Conservation (phyloP, 306 rosid species). For the Pterocarpus santalinus region DNA sequence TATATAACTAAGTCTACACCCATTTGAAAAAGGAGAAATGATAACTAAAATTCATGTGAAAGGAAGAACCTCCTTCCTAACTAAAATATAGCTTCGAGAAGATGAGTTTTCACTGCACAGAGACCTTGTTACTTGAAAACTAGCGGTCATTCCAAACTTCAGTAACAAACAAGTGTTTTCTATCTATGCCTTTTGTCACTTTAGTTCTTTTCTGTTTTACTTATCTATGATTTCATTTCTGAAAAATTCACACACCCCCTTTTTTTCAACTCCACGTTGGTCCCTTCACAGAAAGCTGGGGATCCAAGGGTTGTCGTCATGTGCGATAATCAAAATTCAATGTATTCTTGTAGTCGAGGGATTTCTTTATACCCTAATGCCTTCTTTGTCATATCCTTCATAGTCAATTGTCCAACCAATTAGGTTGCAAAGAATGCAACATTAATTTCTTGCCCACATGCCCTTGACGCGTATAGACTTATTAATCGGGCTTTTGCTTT, state of each 20-base stretch:
- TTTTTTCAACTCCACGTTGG: not conserved
- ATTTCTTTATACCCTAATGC: not conserved
- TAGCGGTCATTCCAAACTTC: not conserved
- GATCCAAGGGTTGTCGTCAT: not conserved
- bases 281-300: slow-evolving; percentile 11
- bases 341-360: not conserved
- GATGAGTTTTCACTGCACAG: too few species aligned
- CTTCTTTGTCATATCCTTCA: not conserved
- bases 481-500: not conserved
- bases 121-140: not conserved
- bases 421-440: slow-evolving; percentile 7
- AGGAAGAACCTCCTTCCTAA: too few species aligned
- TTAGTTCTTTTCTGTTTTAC: not conserved
- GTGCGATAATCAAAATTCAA: not conserved
- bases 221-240: not conserved
- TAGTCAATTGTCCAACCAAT: slow-evolving; percentile 7
- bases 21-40: too few species aligned
- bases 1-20: too few species aligned
- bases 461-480: not conserved
- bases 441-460: not conserved
- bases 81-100: too few species aligned
- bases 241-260: not conserved
- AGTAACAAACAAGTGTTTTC: not conserved
- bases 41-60: too few species aligned
- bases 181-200: not conserved